Evolutionary conservation across 2,329 filamentous ascomycete species (phyloP).

Genomic region (Acephala macrosclerotiorum): DNA sequence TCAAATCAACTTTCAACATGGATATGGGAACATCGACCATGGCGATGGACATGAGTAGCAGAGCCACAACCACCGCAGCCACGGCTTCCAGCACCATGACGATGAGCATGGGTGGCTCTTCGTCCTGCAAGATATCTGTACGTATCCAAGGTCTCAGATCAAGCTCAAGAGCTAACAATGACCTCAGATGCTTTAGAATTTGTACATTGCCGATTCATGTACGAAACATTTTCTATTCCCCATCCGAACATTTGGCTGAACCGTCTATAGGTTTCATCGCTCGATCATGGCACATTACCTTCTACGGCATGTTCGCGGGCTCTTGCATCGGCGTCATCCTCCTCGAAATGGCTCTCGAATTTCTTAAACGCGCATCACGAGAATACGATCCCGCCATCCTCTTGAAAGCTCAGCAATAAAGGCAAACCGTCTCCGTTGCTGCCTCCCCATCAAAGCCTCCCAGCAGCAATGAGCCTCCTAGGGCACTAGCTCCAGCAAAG

Average conservation of each 20-base stretch:
- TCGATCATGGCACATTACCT: slow-evolving; percentile 72
- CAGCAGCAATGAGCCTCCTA: background rate
- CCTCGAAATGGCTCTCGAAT: slow-evolving; percentile 76
- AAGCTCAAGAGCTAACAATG: background rate
- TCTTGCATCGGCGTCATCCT: slow-evolving; percentile 80
- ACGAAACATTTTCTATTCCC: background rate
- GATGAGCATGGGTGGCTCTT: slow-evolving; percentile 28
- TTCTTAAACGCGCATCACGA: slow-evolving; percentile 72
- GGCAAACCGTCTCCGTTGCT: slow-evolving; percentile 33
- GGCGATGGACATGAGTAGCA: slow-evolving; percentile 15
- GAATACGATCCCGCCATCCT: slow-evolving; percentile 76
- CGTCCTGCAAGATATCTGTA: slow-evolving; percentile 33
- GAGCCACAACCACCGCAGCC: slow-evolving; percentile 15
- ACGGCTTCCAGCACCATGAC: slow-evolving; percentile 10
- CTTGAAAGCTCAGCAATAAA: slow-evolving; percentile 54
- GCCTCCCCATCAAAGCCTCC: background rate
- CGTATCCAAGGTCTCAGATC: background rate
- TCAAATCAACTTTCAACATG: no score
- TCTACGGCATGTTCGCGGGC: slow-evolving; percentile 76
- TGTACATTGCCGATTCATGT: slow-evolving; percentile 74
- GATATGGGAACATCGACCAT: no score
- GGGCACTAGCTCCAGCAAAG: background rate
- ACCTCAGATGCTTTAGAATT: slow-evolving; percentile 80
- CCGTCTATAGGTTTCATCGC: slow-evolving; percentile 65
- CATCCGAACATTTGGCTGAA: background rate